phyloP scores from a whole-genome alignment of 441 rosid species.

The Populus tomentosa region DNA sequence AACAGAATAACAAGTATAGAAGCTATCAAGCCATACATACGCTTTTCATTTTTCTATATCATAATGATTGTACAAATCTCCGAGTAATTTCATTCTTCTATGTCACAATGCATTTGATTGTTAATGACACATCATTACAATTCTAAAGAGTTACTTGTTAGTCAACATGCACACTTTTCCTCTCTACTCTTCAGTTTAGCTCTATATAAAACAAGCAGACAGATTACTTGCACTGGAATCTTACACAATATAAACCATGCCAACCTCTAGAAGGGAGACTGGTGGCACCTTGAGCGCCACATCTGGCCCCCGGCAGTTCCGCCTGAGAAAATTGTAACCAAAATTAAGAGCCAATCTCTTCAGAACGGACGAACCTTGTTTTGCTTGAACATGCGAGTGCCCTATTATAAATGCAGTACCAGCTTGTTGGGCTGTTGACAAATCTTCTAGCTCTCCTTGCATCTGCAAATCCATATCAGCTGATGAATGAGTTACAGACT shows the following conservation, averaged over 20 bases:
- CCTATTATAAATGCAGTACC: constrained; percentile 94
- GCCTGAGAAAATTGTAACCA: constrained; percentile 87
- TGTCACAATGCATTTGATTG: constrained; percentile 1
- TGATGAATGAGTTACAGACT: constrained; percentile 27
- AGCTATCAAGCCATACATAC: too few relatives aligned
- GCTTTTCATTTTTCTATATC: too few relatives aligned
- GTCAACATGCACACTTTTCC: not conserved
- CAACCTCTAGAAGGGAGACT: constrained; percentile 84
- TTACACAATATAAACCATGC: constrained; percentile 92
- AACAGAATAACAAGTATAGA: not conserved
- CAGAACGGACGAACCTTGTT: constrained; percentile 80
- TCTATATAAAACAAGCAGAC: not conserved
- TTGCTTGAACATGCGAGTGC: constrained; percentile 83
- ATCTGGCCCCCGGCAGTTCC: constrained; percentile 91
- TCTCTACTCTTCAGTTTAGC: constrained; percentile 6
- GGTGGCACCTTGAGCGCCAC: constrained; percentile 96
- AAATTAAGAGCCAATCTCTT: constrained; percentile 73
- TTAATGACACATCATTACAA: not conserved
- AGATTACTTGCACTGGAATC: constrained; percentile 16
- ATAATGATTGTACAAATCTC: not conserved
- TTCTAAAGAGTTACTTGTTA: not conserved
- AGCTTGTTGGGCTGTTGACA: constrained; percentile 61
- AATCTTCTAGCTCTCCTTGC: constrained; percentile 63
- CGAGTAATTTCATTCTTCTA: not conserved
- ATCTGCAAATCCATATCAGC: constrained; percentile 31